Percentiles rank a stretch among this genome's conserved stretches.
phyloP scores from a whole-genome alignment of 2,329 filamentous ascomycete species.

The Aschersonia sp. region DNA sequence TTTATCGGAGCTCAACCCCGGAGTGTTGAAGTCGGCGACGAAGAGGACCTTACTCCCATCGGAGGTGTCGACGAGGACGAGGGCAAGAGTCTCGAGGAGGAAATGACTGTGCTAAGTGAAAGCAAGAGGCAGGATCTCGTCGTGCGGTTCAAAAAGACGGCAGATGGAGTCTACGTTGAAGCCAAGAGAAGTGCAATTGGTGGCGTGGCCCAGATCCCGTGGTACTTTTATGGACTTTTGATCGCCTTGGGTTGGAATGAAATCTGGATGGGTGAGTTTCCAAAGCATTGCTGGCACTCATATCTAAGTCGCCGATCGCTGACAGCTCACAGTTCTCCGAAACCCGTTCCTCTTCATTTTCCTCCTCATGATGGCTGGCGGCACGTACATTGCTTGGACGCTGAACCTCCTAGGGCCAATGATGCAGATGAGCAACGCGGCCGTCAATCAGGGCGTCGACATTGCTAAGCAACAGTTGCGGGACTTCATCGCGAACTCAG shows the following conservation, averaged over 20 bases:
- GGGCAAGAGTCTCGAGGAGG: slow-evolving; percentile 86
- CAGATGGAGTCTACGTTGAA: slow-evolving; percentile 94
- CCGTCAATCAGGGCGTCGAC: slow-evolving; percentile 70
- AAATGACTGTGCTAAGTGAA: slow-evolving; percentile 89
- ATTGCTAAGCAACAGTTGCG: slow-evolving; percentile 84
- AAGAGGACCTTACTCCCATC: slow-evolving; percentile 79
- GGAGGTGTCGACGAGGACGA: slow-evolving; percentile 91
- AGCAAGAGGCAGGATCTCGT: slow-evolving; percentile 82
- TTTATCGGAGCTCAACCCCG: slow-evolving; percentile 72
- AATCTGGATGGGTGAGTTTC: slow-evolving; percentile 67
- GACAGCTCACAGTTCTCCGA: slow-evolving; percentile 52
- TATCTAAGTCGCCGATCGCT: too few relatives aligned
- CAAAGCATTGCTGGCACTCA: too few relatives aligned
- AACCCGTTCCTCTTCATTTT: slow-evolving; percentile 91
- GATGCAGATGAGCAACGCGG: slow-evolving; percentile 86
- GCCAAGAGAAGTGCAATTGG: slow-evolving; percentile 95
- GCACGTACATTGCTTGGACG: slow-evolving; percentile 78
- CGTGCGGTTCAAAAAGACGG: slow-evolving; percentile 94
- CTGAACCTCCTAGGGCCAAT: slow-evolving; percentile 95
- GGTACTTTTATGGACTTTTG: slow-evolving; percentile 87
- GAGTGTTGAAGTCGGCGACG: slow-evolving; percentile 65
- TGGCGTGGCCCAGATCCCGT: slow-evolving; percentile 80
- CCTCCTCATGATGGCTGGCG: slow-evolving; percentile 60
- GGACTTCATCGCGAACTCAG: slow-evolving; percentile 79
- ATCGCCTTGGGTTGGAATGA: slow-evolving; percentile 97